Evolutionary conservation across 306 rosid species (phyloP), one percentile per base, ranked within the genome.

Genomic region (Albizia julibrissin): DNA sequence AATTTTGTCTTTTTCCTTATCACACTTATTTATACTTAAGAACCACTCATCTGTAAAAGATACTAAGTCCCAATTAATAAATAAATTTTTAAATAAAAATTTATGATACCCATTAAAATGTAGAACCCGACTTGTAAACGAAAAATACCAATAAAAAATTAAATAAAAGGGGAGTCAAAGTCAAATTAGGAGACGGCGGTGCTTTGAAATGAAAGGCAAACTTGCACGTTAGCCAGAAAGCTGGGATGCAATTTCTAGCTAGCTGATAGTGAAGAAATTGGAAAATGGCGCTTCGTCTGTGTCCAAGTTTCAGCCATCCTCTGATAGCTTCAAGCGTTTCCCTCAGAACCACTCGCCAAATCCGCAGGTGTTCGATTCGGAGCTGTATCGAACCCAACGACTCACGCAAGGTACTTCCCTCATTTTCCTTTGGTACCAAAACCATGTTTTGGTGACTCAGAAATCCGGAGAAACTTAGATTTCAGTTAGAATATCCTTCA

Each of bases 271-370:
- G 74, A 69, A 10, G 58, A 29, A 43, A 13, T 24, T 10, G 9
- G 34, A 71, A 71, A 81, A 92, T 92, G 98, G 89, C 87, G 80
- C 82, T 89, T 69, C 97, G 91, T 13, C 37, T 88, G 16, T 76
- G 84, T 74, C 89, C 86, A 37, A 82, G 83, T 50, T 76, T 78
- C 79, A 67, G 84, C 75, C 80, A 75, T 83, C 90, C 80, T 66
- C 81, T 82, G 70, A 49, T 81, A 21, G 73, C 81, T 83, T 72
- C 92, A 3, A 85, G 66, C 72, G 50, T 66, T 71, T 46, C 88
- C 58, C 3, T 79, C 42, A 62, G 61, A 58, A 46, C 82, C 29
- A 27, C 78, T 50, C 78, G 14, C 59, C 72, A 26, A 79, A 12
- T 64, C 43, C 78, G 87, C 75, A 82, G 84, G 9, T 47, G 87